Base-by-base conservation (phyloP, 768 basidiomycete genomes). In the Cyclocybe cylindracea region DNA sequence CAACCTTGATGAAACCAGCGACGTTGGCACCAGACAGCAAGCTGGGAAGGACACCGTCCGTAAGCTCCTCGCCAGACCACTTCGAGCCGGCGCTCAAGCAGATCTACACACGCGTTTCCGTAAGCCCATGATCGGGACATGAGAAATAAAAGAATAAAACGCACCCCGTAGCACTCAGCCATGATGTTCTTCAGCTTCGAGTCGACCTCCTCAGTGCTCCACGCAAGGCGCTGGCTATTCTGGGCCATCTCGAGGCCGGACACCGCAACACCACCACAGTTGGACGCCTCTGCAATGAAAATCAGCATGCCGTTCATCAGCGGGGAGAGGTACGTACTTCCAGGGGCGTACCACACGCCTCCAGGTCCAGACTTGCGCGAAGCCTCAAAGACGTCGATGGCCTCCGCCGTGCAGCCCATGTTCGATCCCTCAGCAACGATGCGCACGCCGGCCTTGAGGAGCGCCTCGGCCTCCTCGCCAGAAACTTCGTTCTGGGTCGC, bases 171-270 rank as follows among this genome's bases (percentile, higher is more conserved):
- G 67, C 81, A 81, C 54, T 80, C 78, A 31, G 76, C 66, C 88
- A 90, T 90, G 72, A 89, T 89, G 48, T 71, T 70, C 69, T 84
- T 83, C 49, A 90, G 74, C 73, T 85, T 86, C 14, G 62, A 65
- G 67, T 90, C 88, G 46, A 90, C 86, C 59, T 84, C 82, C 54
- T 74, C 68, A 50, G 76, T 72, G 3, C 80, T 70, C 87, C 87
- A 89, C 39, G 77, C 74, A 41, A 84, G 77, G 34, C 83, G 74
- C 63, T 82, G 78, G 61, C 83, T 85, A 76, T 90, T 89, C 72
- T 89, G 87, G 2, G 85, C 83, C 86, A 89, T 88, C 75, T 89
- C 88, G 56, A 89, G 81, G 58, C 85, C 86, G 7, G 85, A 87
- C 18, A 87, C 86, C 37, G 86, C 86, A 48, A 90, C 88, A 70